Evolutionary conservation across 169 alveolate genomes (phyloP).

Genomic region (Plasmodium gonderi): DNA sequence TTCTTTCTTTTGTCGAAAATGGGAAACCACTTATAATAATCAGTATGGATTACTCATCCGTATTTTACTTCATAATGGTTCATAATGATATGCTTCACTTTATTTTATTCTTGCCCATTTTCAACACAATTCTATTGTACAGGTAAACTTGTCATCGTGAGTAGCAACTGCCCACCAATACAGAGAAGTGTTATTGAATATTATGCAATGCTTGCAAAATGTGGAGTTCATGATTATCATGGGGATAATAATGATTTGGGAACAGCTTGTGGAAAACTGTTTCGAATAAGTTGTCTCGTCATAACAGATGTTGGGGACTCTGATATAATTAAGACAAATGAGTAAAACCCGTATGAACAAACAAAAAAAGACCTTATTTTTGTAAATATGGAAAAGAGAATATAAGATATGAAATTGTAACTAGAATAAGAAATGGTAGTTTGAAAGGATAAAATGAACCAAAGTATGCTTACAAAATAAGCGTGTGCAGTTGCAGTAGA

Average conservation of each 20-base stretch:
- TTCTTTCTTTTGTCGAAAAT: too few relatives aligned
- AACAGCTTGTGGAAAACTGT: conserved; percentile 97
- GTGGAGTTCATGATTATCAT: conserved; percentile 94
- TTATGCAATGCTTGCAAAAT: conserved; percentile 97
- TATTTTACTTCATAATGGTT: too few relatives aligned
- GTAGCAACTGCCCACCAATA: conserved; percentile 98
- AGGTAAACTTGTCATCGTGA: conserved; percentile 93
- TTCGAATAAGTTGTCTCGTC: conserved; percentile 96
- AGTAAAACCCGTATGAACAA: conserved; percentile 57
- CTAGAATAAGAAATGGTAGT: too few relatives aligned
- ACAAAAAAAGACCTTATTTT: not conserved
- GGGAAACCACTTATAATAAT: too few relatives aligned
- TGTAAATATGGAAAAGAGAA: not conserved
- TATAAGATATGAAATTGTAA: too few relatives aligned
- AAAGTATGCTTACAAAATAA: too few relatives aligned
- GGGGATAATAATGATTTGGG: conserved; percentile 96
- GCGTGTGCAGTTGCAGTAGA: too few relatives aligned
- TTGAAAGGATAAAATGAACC: too few relatives aligned
- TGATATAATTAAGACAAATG: conserved; percentile 94
- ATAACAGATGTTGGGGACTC: conserved; percentile 98
- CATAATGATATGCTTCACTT: too few relatives aligned
- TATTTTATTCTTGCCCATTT: not conserved
- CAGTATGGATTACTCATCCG: too few relatives aligned
- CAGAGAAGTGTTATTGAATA: conserved; percentile 98
- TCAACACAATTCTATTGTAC: not conserved